Evolutionary conservation across 192 early-diverging fungal species (phyloP).

Genomic region (Haplosporangium gracile): DNA sequence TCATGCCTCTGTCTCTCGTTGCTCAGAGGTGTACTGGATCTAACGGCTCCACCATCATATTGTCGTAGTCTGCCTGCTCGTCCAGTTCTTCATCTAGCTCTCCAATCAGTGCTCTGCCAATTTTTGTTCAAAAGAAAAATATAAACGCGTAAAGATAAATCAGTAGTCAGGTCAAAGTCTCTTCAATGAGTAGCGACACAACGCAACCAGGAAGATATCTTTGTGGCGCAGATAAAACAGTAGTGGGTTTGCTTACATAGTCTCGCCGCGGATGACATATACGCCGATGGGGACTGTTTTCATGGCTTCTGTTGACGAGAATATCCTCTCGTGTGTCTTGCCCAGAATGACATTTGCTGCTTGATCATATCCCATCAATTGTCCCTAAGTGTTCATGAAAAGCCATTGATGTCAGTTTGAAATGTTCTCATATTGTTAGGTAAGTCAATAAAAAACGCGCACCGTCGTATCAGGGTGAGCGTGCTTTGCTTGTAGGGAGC

Average conservation of each 20-base stretch:
- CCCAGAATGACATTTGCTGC: conserved; percentile 46
- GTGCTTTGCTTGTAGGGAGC: no score
- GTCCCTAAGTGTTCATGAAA: conserved; percentile 18
- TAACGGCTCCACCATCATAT: conserved; percentile 42
- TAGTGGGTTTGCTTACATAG: conserved; percentile 16
- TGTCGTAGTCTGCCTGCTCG: conserved; percentile 38
- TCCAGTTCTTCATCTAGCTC: conserved; percentile 51
- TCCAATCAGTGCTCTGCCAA: conserved; percentile 38
- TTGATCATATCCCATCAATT: conserved; percentile 47
- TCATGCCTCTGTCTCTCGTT: no score
- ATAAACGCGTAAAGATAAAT: neutral
- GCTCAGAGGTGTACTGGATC: conserved; percentile 40
- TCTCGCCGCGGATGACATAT: conserved; percentile 51
- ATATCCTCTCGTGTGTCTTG: conserved; percentile 50
- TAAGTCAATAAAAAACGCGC: neutral
- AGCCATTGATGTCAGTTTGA: neutral
- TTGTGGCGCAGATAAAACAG: no score
- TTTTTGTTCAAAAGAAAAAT: neutral
- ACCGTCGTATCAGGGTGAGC: no score
- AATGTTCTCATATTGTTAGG: neutral
- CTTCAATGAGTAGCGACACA: neutral
- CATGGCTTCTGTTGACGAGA: conserved; percentile 39
- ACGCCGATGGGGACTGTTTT: conserved; percentile 52
- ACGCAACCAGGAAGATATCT: neutral
- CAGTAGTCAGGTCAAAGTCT: neutral